phyloP scores from a whole-genome alignment of 2,329 filamentous ascomycete genomes.

The Fusarium irregulare region DNA sequence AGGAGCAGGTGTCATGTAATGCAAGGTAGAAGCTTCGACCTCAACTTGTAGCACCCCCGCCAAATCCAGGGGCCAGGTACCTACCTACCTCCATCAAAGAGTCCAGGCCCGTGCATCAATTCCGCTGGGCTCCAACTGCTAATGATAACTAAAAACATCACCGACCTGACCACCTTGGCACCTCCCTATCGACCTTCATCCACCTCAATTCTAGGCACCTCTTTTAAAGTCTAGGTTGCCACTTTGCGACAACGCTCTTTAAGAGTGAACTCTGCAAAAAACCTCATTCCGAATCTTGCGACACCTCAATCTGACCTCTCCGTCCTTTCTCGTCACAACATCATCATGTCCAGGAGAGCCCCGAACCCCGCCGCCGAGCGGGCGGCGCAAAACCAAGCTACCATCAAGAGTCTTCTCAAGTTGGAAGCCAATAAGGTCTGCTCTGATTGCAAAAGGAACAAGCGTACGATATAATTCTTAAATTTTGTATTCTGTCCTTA shows the following conservation, averaged over 20 bases:
- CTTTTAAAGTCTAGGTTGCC: conserved; percentile 40
- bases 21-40: conserved; percentile 5
- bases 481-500: background rate
- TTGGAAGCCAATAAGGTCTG: conserved; percentile 96
- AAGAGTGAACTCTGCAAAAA: conserved; percentile 1
- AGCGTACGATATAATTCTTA: conserved; percentile 70
- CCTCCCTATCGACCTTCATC: conserved; percentile 43
- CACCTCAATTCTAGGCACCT: conserved; percentile 29
- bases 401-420: conserved; percentile 94
- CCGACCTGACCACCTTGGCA: conserved; percentile 45
- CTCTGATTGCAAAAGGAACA: conserved; percentile 98
- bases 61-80: conserved; percentile 35
- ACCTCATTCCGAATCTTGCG: background rate
- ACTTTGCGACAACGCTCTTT: conserved; percentile 34
- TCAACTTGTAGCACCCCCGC: conserved; percentile 4
- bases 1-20: conserved; percentile 1
- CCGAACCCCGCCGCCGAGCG: conserved; percentile 84
- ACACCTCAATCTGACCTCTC: background rate
- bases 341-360: conserved; percentile 79
- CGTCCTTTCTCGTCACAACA: conserved; percentile 5
- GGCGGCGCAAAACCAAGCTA: conserved; percentile 91
- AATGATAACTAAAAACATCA: conserved; percentile 34
- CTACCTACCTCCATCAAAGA: conserved; percentile 2
- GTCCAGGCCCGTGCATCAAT: conserved; percentile 29
- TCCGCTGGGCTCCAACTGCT: conserved; percentile 37